Conservation (phyloP, 352 stramenopile species). For the Phytophthora megakarya region DNA sequence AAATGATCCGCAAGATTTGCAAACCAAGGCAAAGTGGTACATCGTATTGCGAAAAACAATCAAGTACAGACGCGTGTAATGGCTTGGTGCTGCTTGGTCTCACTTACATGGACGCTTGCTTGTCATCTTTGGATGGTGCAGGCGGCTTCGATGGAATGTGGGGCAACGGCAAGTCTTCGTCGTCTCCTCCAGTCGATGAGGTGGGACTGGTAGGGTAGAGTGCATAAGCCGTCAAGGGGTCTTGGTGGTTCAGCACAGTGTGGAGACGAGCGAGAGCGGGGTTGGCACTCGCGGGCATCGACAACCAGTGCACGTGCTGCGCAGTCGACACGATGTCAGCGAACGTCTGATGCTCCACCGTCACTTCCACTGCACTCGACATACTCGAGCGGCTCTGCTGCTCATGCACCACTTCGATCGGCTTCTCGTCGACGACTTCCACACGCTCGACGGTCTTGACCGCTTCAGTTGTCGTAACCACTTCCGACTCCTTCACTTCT, state of each 20-base stretch:
- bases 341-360: slow-evolving; percentile 32
- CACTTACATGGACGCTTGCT: slow-evolving; percentile 10
- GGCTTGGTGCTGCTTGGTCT: slow-evolving; percentile 15
- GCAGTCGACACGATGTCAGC: slow-evolving; percentile 24
- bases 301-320: slow-evolving; percentile 43
- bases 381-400: not conserved
- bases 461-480: slow-evolving; percentile 3
- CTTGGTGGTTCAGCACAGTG: slow-evolving; percentile 38
- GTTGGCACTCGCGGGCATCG: slow-evolving; percentile 35
- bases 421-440: not conserved
- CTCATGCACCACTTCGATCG: not conserved
- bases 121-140: slow-evolving; percentile 11
- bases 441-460: slow-evolving; percentile 11
- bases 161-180: slow-evolving; percentile 31
- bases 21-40: slow-evolving; percentile 11
- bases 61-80: slow-evolving; percentile 27
- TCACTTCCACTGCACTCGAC: slow-evolving; percentile 23
- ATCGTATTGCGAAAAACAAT: slow-evolving; percentile 23
- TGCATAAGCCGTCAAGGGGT: slow-evolving; percentile 43
- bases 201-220: slow-evolving; percentile 36
- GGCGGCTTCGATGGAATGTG: slow-evolving; percentile 21
- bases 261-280: slow-evolving; percentile 43
- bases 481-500: slow-evolving; percentile 1
- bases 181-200: slow-evolving; percentile 13
- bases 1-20: slow-evolving; percentile 12